phyloP scores from a whole-genome alignment of 345 rosid genomes.

The Schrenkiella parvula region DNA sequence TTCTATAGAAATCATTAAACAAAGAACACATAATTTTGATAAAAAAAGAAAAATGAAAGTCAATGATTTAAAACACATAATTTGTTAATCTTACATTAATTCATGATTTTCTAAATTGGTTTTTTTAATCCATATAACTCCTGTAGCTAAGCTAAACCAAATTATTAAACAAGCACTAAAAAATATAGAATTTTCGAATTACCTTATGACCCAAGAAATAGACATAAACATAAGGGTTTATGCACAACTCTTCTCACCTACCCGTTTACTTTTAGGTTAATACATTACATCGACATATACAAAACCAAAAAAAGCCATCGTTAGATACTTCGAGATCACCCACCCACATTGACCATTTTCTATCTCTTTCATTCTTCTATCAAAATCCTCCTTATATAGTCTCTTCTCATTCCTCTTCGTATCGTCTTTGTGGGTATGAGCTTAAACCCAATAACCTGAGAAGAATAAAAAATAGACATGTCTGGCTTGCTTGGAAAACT shows the following conservation, averaged over 20 bases:
- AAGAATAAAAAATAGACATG: conserved; percentile 18
- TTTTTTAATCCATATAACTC: not conserved
- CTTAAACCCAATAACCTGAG: not conserved
- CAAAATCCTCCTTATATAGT: conserved; percentile 16
- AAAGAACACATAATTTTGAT: too few relatives aligned
- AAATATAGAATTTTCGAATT: not conserved
- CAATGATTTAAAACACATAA: too few relatives aligned
- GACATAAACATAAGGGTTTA: conserved; percentile 4
- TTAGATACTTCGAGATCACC: conserved; percentile 55
- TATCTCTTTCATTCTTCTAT: conserved; percentile 18
- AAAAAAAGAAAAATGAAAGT: too few relatives aligned
- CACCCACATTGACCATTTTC: conserved; percentile 38
- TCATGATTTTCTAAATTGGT: too few relatives aligned
- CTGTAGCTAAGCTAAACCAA: conserved; percentile 11
- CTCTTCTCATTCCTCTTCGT: conserved; percentile 24
- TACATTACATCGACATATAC: conserved; percentile 5
- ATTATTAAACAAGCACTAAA: not conserved
- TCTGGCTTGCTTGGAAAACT: conserved; percentile 28
- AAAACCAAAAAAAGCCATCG: conserved; percentile 25
- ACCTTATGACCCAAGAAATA: conserved; percentile 22
- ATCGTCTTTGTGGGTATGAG: conserved; percentile 25
- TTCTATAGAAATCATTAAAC: too few relatives aligned
- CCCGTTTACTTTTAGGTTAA: conserved; percentile 31
- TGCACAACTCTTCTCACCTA: conserved; percentile 52
- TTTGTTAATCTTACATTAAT: too few relatives aligned